phyloP scores from a whole-genome alignment of 2,329 filamentous ascomycete genomes.

The Alternaria triticina region DNA sequence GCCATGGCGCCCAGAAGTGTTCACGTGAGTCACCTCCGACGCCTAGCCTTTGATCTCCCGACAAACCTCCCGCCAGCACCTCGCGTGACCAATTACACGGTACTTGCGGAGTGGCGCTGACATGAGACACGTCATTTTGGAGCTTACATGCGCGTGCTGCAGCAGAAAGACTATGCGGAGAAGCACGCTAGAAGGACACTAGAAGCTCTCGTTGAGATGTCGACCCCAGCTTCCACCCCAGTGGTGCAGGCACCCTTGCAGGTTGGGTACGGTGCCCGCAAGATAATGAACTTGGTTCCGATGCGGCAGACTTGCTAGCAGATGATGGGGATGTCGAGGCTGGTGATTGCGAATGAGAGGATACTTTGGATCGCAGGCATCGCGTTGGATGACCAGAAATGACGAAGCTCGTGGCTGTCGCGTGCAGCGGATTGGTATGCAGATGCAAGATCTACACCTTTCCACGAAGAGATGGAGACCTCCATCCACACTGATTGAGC shows the following conservation, averaged over 20 bases:
- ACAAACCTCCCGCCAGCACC: slow-evolving; percentile 16
- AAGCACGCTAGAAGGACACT: slow-evolving; percentile 31
- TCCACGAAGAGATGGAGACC: neutral
- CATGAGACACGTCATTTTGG: slow-evolving; percentile 2
- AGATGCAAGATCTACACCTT: neutral
- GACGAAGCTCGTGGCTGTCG: neutral
- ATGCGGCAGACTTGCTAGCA: neutral
- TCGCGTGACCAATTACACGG: slow-evolving; percentile 2
- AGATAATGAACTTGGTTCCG: neutral
- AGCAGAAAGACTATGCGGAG: slow-evolving; percentile 14
- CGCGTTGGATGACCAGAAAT: neutral
- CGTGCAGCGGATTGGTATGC: neutral
- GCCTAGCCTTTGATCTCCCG: slow-evolving; percentile 9
- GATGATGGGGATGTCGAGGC: neutral
- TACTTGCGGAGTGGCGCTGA: neutral
- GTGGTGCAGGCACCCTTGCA: slow-evolving; percentile 2
- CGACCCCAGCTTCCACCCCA: neutral
- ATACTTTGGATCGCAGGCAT: neutral
- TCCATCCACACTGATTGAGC: neutral
- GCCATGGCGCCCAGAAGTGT: slow-evolving; percentile 2
- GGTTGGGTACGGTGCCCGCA: neutral
- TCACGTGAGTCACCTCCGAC: neutral
- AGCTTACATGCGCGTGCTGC: neutral
- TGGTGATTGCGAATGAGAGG: neutral
- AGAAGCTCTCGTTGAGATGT: slow-evolving; percentile 26